Evolutionary conservation across 495 filamentous ascomycete species (phyloP), one percentile per base, ranked within the genome.

Genomic region (Neurospora africana): DNA sequence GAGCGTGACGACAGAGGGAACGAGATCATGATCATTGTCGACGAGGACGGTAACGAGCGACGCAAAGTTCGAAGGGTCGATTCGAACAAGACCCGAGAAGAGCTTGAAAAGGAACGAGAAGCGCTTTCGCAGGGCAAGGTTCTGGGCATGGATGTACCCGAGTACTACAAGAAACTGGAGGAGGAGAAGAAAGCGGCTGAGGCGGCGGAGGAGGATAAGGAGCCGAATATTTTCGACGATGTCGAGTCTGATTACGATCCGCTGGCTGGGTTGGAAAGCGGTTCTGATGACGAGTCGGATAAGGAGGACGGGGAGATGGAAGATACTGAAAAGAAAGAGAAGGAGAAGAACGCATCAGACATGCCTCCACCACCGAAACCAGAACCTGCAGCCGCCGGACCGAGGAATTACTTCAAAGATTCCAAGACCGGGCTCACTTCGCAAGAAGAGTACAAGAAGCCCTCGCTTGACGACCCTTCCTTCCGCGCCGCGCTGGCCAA

Each of bases 191-290:
- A 80, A 80, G 38, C 75, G 72, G 2, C 86, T 85, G 73, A 61
- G 19, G 76, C 72, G 5, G 86, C 89, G 19, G 87, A 88, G 53
- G 86, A 85, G 10, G 90, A 92, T 70, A 86, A 86, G 33, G 88
- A 90, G 70, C 78, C 86, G 17, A 87, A 90, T 77, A 99, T 99
- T 30, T 99, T 99, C 77, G 93, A 91, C 68, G 95, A 91, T 39
- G 93, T 88, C 2, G 95, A 92, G 6, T 87, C 87, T 33, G 93
- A 95, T 75, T 99, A 97, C 78, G 87, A 99, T 79, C 96, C 95
- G 5, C 85, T 98, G 41, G 94, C 89, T 2, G 91, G 86, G 23
- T 76, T 96, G 33, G 89, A 85, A 33, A 61, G 53, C 23, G 87
- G 87, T 9, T 80, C 81, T 7, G 78, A 79, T 5, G 85, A 86